Conservation (phyloP, 345 rosid genomes). For the Alliaria petiolata region DNA sequence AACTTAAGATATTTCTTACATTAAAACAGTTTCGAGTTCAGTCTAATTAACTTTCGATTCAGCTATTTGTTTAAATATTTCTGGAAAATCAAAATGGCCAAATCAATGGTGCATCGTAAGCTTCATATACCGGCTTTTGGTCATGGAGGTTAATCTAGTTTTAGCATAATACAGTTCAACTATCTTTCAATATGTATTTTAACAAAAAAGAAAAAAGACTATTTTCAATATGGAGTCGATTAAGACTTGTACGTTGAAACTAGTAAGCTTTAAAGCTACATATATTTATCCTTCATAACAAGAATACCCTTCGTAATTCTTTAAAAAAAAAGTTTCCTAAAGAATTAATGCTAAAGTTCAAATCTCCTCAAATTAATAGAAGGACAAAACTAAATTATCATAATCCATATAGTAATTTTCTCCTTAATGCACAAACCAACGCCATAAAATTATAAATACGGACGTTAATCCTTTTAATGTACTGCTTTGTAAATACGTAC, state of each 20-base stretch:
- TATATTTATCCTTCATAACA: conserved; percentile 10
- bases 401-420: conserved; percentile 13
- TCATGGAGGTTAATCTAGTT: not conserved
- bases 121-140: not conserved
- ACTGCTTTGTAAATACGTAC: conserved; percentile 8
- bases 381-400: conserved; percentile 18
- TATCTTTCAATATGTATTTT: not conserved
- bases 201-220: too few relatives aligned
- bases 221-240: not conserved
- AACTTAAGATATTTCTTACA: too few relatives aligned
- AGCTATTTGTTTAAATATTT: not conserved
- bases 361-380: not conserved
- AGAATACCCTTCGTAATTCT: not conserved
- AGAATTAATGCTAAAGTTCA: not conserved
- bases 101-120: not conserved
- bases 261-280: not conserved
- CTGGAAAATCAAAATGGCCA: not conserved
- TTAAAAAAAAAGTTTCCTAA: not conserved
- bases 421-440: conserved; percentile 31
- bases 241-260: not conserved
- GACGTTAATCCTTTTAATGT: conserved; percentile 25
- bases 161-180: not conserved
- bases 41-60: too few relatives aligned
- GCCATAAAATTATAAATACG: conserved; percentile 1
- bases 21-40: too few relatives aligned